Evolutionary conservation across 495 filamentous ascomycete genomes (phyloP).

Genomic region (Pseudomonodictys pantanalensis): DNA sequence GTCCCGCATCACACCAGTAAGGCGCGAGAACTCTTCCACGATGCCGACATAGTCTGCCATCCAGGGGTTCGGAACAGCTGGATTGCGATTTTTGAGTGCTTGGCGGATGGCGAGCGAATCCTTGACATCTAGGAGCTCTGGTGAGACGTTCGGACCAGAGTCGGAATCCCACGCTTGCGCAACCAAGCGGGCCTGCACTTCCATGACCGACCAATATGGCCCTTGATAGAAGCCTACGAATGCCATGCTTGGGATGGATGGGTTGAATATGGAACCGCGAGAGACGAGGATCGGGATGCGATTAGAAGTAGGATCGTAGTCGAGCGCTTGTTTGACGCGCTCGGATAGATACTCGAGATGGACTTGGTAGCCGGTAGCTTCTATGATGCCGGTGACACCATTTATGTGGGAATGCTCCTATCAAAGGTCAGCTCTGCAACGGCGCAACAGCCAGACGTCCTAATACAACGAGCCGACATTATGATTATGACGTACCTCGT

Average conservation of each 20-base stretch:
- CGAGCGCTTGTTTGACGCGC: slow-evolving; percentile 54
- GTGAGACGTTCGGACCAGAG: slow-evolving; percentile 3
- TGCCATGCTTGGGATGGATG: slow-evolving; percentile 59
- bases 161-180: slow-evolving; percentile 44
- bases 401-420: slow-evolving; percentile 38
- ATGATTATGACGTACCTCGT: neutral
- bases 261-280: slow-evolving; percentile 61
- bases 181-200: slow-evolving; percentile 76
- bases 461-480: neutral
- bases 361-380: slow-evolving; percentile 75
- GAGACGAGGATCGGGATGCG: slow-evolving; percentile 69
- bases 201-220: slow-evolving; percentile 83
- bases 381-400: slow-evolving; percentile 63
- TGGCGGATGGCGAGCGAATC: neutral
- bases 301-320: slow-evolving; percentile 52
- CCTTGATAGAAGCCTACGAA: slow-evolving; percentile 86
- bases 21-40: slow-evolving; percentile 65
- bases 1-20: slow-evolving; percentile 48
- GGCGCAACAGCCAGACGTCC: neutral
- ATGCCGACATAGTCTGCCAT: slow-evolving; percentile 79
- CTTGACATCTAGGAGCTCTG: neutral
- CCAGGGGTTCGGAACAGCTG: slow-evolving; percentile 62
- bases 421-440: neutral
- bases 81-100: neutral
- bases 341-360: slow-evolving; percentile 58